These are phyloP conservation scores for Blastocystis sp. DNA, from an alignment of 352 stramenopile genomes.

Conservation along the genomic window DNA sequence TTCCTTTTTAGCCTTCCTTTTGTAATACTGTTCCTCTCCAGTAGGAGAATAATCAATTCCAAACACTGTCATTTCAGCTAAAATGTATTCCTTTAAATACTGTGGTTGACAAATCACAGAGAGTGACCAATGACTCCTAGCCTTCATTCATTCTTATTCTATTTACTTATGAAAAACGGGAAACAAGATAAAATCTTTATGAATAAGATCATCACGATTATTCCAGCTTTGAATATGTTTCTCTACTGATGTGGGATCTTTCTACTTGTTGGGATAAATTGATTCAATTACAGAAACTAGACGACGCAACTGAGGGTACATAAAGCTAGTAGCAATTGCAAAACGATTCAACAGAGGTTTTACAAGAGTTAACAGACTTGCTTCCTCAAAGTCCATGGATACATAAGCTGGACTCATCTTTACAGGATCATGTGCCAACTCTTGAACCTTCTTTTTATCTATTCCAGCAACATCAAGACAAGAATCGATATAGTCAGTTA, in stretches of 20 bases:
- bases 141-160: background rate
- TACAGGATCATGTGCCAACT: background rate
- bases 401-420: background rate
- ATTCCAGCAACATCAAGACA: background rate
- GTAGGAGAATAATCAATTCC: conserved; percentile 19
- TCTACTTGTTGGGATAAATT: background rate
- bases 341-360: conserved; percentile 3
- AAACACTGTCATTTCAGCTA: background rate
- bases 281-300: background rate
- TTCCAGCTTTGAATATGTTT: background rate
- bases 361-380: background rate
- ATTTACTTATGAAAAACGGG: background rate
- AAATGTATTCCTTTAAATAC: conserved; percentile 16
- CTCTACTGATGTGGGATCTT: background rate
- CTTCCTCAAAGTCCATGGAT: background rate
- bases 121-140: conserved; percentile 45
- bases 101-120: background rate
- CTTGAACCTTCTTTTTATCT: background rate
- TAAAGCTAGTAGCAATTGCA: background rate
- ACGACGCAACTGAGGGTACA: conserved; percentile 9
- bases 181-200: conserved; percentile 22
- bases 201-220: background rate
- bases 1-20: background rate
- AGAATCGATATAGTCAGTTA: conserved; percentile 9
- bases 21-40: background rate